phyloP scores from a whole-genome alignment of 257 asterid species.

The Misopates orontium region DNA sequence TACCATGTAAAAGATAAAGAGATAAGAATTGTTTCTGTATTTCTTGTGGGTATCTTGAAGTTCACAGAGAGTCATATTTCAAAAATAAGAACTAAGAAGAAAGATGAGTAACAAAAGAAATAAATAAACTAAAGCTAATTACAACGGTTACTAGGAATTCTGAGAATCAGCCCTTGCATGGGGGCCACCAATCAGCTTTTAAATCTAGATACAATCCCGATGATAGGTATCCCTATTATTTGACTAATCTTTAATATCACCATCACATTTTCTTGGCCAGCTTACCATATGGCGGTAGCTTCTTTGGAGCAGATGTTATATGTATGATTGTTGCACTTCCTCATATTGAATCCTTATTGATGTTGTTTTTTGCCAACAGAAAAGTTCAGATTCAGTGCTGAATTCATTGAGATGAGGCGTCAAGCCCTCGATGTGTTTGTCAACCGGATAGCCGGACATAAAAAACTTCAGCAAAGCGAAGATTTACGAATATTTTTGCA shows the following conservation, averaged over 20 bases:
- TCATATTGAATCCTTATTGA: slow-evolving; percentile 10
- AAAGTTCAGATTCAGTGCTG: slow-evolving; percentile 41
- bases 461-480: slow-evolving; percentile 78
- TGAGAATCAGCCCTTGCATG: too few relatives aligned
- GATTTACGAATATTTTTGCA: slow-evolving; percentile 86
- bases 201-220: neutral
- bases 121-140: too few relatives aligned
- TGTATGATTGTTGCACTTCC: slow-evolving; percentile 1
- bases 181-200: slow-evolving; percentile 2
- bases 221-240: neutral
- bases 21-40: too few relatives aligned
- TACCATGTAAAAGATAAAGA: too few relatives aligned
- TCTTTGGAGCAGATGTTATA: slow-evolving; percentile 16
- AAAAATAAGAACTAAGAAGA: too few relatives aligned
- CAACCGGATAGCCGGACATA: slow-evolving; percentile 88
- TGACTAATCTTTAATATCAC: slow-evolving; percentile 1
- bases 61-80: too few relatives aligned
- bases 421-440: slow-evolving; percentile 86
- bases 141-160: too few relatives aligned
- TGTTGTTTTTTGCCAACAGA: slow-evolving; percentile 8
- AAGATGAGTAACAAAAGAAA: too few relatives aligned
- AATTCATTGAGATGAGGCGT: slow-evolving; percentile 70
- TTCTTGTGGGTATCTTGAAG: too few relatives aligned
- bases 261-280: slow-evolving; percentile 5
- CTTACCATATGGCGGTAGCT: slow-evolving; percentile 17